phyloP scores from a whole-genome alignment of 208 protist genomes.

The Herpetomonas tarakana region DNA sequence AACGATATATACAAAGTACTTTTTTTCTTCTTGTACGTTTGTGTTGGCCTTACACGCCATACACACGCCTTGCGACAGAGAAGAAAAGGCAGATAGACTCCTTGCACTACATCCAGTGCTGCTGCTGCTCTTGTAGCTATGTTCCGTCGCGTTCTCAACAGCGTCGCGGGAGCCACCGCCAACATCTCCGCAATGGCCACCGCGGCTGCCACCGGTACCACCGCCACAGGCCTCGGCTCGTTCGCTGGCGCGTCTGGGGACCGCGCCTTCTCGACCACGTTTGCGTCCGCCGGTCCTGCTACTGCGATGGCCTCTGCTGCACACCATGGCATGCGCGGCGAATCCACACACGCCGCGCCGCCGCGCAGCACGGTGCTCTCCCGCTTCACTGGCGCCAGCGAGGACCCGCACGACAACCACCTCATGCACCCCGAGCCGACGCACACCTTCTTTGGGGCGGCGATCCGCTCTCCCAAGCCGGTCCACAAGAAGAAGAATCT shows the following conservation, averaged over 20 bases:
- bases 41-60: too few species aligned
- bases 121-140: constrained; percentile 32
- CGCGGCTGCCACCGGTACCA: background rate
- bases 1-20: too few species aligned
- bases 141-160: background rate
- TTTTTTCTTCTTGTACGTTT: too few species aligned
- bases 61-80: too few species aligned
- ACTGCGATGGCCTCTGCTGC: too few species aligned
- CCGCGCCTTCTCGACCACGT: background rate
- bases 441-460: background rate
- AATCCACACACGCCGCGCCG: too few species aligned
- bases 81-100: too few species aligned
- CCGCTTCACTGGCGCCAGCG: background rate
- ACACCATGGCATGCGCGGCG: too few species aligned
- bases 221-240: background rate
- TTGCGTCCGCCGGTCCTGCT: too few species aligned
- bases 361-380: too few species aligned
- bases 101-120: too few species aligned
- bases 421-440: background rate
- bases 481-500: background rate
- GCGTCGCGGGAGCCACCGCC: background rate
- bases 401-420: background rate
- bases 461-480: background rate
- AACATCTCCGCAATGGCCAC: background rate
- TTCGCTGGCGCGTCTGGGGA: background rate